Base-by-base conservation (phyloP, 768 basidiomycete species). In the Hemileccinum impolitum region DNA sequence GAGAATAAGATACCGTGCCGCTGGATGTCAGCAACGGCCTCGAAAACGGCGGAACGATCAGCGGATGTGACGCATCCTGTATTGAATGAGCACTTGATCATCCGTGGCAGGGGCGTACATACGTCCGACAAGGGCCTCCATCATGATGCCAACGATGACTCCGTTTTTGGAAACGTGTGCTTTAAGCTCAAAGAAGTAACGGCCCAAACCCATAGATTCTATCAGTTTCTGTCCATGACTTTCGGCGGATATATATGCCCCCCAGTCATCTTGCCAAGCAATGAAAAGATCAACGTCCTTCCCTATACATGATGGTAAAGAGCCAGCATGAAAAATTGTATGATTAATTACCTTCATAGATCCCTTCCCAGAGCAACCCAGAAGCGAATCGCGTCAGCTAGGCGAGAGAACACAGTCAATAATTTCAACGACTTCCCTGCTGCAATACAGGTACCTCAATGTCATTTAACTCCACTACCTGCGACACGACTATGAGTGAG, bases 91-190 rank as follows among this genome's bases (percentile, higher is more conserved):
- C 18, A 6, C 23, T 26, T 23, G 32, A 25, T 38, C 23, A 47
- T 32, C 18, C 11, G 26, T 37, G 9, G 17, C 6, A 23, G 23
- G 19, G 18, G 10, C 11, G 4, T 18, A 55, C 65, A 21, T 48
- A 64, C 67, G 63, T 51, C 65, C 65, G 23, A 68, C 39, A 14
- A 49, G 39, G 17, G 61, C 41, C 37, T 70, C 67, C 40, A 46
- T 58, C 67, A 68, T 70, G 31, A 69, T 38, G 7, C 67, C 67
- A 26, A 70, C 41, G 21, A 68, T 43, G 17, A 34, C 43, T 7
- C 67, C 69, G n/a, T 61, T 65, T 42, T 59, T 56, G 39, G 61
- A 56, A 17, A 68, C 49, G 30, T 66, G 68, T 15, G 66, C 68
- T 28, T 62, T 11, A 30, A 69, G 38, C 36, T 60, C 58, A 21